Base-by-base conservation (phyloP, 176 grass and related monocot species). In the Avena eriantha region DNA sequence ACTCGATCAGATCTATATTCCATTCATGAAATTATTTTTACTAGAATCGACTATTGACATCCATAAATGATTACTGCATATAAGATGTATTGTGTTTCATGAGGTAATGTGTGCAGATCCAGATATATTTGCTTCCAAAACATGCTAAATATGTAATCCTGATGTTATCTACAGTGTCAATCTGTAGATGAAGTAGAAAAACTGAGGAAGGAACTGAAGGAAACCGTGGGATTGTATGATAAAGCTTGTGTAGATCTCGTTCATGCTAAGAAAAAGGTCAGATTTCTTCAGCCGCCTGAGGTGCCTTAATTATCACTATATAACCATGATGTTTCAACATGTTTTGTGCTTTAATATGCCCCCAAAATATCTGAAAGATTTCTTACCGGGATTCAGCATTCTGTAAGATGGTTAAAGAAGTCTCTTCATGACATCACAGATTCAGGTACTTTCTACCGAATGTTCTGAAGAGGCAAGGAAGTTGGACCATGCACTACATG, bases 371-470 rank as follows among this genome's bases (percentile, higher is more conserved):
- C 76, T 76, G 9, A 54, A 77, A 77, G 33, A 54, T 26, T 53
- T 0, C 5, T 79, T 39, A 11, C 8, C 59, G 68, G 51, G 39
- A 53, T 73, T 53, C 18, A 63, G 7, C 60, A 46, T 10, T 61
- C 53, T 64, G 24, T 26, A 67, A 76, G 17, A 69, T 77, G 49
- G 39, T 83, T 61, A 41, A 67, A 3, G 3, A 73, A 75, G 21
- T 58, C 23, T 43, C 69, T 57, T 84, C 67, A 59, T 69, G 54
- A 82, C 83, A 48, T 71, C 57, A 17, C 93, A 98, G 96, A 89
- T 94, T 58, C 88, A 95, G 64, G 91, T 87, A 69, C 93, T 98
- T 87, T 90, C 92, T 69, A 67, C 33, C 11, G 90, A 98, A 88
- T 91, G 77, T 82, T 91, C 84, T 69, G 86, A 91, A 88, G 93